Evolutionary conservation across 1,284 basidiomycete genomes (phyloP), one percentile per base, ranked within the genome.

Genomic region (Mycosarcoma maydis): DNA sequence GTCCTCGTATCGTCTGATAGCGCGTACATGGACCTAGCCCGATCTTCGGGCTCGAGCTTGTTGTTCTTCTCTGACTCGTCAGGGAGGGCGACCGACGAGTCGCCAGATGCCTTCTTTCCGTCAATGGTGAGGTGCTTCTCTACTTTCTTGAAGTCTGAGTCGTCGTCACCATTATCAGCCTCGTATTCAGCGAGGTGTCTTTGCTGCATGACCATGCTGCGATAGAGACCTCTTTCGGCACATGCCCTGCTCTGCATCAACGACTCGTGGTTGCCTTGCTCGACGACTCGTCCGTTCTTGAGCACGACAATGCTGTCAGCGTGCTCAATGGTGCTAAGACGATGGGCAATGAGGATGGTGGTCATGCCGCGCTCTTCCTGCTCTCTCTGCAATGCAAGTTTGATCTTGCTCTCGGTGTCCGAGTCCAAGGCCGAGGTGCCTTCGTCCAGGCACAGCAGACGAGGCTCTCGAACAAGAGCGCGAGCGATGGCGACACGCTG

Each of bases 401-500:
- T 70, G 66, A 81, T 80, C 38, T 65, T 64, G 45, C 68, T 71
- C 51, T 81, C 80, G 3, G 78, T 81, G 22, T 69, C 65, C 3
- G 75, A 73, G 55, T 80, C 78, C 17, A 81, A 47, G 9, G 78
- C 77, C 14, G 75, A 78, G 5, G 80, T 81, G 8, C 68, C 78
- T 48, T 81, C 80, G 52, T 81, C 80, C 2, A 81, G 59, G 33
- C 69, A 62, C 4, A 81, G 61, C 16, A 81, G 61, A 13, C 58
- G 64, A 3, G 80, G 80, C 49, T 79, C 58, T 11, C 76, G 61
- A 10, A 81, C 68, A 2, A 81, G 65, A 4, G 80, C 80, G 23
- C 80, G 72, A 4, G 80, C 80, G 34, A 81, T 75, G 19, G 78
- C 77, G 40, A 81, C 58, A 19, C 80, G 61, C 49, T 80, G 78